Evolutionary conservation across 805 yeast species (phyloP), one percentile per base, ranked within the genome.

Genomic region (Kazachstania kunashirensis): DNA sequence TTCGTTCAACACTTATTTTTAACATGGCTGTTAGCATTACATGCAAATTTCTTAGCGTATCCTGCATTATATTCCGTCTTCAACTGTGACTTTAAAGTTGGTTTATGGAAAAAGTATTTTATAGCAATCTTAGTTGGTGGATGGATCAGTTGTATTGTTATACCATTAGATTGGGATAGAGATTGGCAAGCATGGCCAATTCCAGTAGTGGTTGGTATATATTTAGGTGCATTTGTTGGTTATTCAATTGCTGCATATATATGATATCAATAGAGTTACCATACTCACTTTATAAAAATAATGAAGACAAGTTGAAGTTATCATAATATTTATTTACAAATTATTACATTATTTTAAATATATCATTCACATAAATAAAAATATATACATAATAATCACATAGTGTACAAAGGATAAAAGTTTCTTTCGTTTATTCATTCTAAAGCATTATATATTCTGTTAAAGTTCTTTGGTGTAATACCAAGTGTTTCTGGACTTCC

Each of bases 161-260:
- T 92, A 40, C 96, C 97, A 0, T 67, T 92, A 41, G 98, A 89
- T 59, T 89, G 98, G 98, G 98, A 89, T 56, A 70, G 97, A 49
- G 84, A 81, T 18, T 89, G 98, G 98, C 98, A 89, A 59, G 71
- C 68, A 36, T 89, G 96, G 94, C 98, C 98, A 6, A 73, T 85
- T 37, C 89, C 97, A 0, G 68, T 89, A 29, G 65, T 89, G 11
- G 67, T 73, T 7, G 96, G 97, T 2, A 77, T 77, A 0, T 84
- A 84, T 49, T 23, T 66, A 0, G 96, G 96, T n/a, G 72, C 78
- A 2, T 65, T 75, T 20, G 47, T 71, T 2, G 96, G 94, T 3
- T 67, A 75, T 29, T 34, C 67, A 1, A 39, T 66, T 3, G 73
- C 60, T 28, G 47, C 61, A 21, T 49, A 51, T 36, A 33, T 62